These are phyloP conservation scores for Naegleria gruberi DNA, from an alignment of 208 protist genomes.

Conservation along the genomic window DNA sequence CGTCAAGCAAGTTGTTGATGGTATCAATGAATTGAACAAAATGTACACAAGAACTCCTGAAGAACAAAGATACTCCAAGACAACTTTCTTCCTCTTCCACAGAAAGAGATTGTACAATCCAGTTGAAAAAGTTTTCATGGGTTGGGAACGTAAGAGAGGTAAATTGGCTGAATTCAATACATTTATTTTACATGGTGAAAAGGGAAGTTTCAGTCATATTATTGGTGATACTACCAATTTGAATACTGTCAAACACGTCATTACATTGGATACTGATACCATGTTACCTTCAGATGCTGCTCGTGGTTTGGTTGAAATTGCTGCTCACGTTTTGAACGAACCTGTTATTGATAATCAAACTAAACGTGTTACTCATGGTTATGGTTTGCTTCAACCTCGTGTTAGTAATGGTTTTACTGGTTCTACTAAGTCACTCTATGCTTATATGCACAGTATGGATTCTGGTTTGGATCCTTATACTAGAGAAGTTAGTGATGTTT, in stretches of 20 bases:
- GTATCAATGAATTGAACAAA: slow-evolving; percentile 16
- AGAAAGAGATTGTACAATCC: not conserved
- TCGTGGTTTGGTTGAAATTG: not conserved
- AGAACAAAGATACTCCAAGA: not conserved
- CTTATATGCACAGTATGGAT: not conserved
- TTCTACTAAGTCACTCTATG: not conserved
- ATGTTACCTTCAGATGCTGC: slow-evolving; percentile 4
- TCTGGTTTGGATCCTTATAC: slow-evolving; percentile 18
- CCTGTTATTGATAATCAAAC: not conserved
- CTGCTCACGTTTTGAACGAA: slow-evolving; percentile 6
- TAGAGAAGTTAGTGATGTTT: slow-evolving; percentile 14
- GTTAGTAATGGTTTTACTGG: slow-evolving; percentile 5
- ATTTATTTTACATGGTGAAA: not conserved
- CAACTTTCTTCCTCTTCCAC: not conserved
- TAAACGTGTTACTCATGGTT: not conserved
- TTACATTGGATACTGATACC: slow-evolving; percentile 18
- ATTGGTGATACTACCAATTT: not conserved
- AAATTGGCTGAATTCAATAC: slow-evolving; percentile 5
- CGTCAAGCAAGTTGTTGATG: not conserved
- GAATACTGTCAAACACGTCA: not conserved
- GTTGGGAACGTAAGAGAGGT: slow-evolving; percentile 21
- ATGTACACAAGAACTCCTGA: not conserved
- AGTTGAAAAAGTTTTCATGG: slow-evolving; percentile 2
- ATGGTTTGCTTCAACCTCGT: slow-evolving; percentile 15
- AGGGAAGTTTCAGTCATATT: not conserved